phyloP scores from a whole-genome alignment of 2,329 filamentous ascomycete genomes.

The Diaporthe australafricana region DNA sequence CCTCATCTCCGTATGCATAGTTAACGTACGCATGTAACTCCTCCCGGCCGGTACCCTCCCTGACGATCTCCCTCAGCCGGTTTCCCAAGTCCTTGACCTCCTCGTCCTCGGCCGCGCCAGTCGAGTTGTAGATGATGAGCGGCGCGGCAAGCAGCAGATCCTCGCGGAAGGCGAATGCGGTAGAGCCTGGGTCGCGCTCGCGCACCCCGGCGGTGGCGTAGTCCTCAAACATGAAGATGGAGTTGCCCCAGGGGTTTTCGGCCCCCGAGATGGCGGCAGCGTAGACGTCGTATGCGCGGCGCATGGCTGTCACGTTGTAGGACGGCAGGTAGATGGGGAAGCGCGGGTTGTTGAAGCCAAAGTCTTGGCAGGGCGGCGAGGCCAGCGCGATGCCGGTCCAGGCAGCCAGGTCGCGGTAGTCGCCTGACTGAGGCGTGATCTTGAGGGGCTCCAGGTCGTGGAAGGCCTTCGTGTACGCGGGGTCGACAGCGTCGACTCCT shows the following conservation, averaged over 20 bases:
- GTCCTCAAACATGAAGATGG: slow-evolving; percentile 66
- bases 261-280: slow-evolving; percentile 40
- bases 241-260: slow-evolving; percentile 50
- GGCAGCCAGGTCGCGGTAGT: slow-evolving; percentile 56
- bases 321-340: slow-evolving; percentile 31
- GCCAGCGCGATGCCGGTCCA: slow-evolving; percentile 55
- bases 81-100: slow-evolving; percentile 52
- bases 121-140: slow-evolving; percentile 51
- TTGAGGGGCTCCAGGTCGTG: slow-evolving; percentile 53
- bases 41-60: slow-evolving; percentile 47
- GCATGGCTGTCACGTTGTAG: slow-evolving; percentile 50
- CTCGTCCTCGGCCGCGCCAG: slow-evolving; percentile 46
- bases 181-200: slow-evolving; percentile 47
- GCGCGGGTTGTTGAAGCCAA: slow-evolving; percentile 52
- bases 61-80: slow-evolving; percentile 51
- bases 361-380: slow-evolving; percentile 55
- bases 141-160: slow-evolving; percentile 51
- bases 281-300: slow-evolving; percentile 49
- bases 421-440: slow-evolving; percentile 48
- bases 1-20: slow-evolving; percentile 62
- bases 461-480: slow-evolving; percentile 56
- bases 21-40: slow-evolving; percentile 59
- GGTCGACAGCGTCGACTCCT: slow-evolving; percentile 54
- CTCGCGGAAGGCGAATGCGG: slow-evolving; percentile 58
- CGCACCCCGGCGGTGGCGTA: slow-evolving; percentile 61